Conservation (phyloP, 2,329 filamentous ascomycete genomes). For the Escovopsis sp. region DNA sequence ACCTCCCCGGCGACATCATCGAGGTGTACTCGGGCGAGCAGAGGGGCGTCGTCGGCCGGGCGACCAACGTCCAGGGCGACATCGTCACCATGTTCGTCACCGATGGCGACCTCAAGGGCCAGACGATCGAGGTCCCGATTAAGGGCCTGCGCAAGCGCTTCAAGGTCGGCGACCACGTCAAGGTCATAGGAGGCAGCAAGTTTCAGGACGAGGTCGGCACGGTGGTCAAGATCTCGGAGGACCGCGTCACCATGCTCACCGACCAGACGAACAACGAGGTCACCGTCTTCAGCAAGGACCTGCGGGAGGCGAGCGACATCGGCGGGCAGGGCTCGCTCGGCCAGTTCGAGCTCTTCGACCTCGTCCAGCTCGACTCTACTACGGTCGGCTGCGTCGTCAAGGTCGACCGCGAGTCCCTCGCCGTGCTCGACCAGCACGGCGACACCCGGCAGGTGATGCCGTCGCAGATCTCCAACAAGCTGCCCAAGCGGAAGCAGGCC, state of each 20-base stretch:
- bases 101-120: conserved; percentile 66
- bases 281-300: conserved; percentile 93
- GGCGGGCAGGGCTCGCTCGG: conserved; percentile 73
- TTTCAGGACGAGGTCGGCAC: conserved; percentile 94
- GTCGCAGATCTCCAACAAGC: conserved; percentile 80
- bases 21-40: conserved; percentile 95
- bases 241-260: conserved; percentile 81
- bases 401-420: conserved; percentile 83
- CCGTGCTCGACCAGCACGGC: conserved; percentile 81
- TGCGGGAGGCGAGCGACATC: conserved; percentile 84
- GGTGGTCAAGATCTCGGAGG: conserved; percentile 85
- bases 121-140: conserved; percentile 81
- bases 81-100: conserved; percentile 81
- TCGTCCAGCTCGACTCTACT: conserved; percentile 83
- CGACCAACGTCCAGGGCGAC: conserved; percentile 72
- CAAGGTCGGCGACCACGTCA: conserved; percentile 88
- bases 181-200: conserved; percentile 90
- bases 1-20: conserved; percentile 86
- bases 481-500: conserved; percentile 66
- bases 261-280: conserved; percentile 90
- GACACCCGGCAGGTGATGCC: conserved; percentile 70
- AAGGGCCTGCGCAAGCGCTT: conserved; percentile 89
- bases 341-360: conserved; percentile 80
- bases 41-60: conserved; percentile 74
- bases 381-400: conserved; percentile 91